Base-by-base conservation (phyloP, 2,329 filamentous ascomycete genomes). In the Amauroascus verrucosus region DNA sequence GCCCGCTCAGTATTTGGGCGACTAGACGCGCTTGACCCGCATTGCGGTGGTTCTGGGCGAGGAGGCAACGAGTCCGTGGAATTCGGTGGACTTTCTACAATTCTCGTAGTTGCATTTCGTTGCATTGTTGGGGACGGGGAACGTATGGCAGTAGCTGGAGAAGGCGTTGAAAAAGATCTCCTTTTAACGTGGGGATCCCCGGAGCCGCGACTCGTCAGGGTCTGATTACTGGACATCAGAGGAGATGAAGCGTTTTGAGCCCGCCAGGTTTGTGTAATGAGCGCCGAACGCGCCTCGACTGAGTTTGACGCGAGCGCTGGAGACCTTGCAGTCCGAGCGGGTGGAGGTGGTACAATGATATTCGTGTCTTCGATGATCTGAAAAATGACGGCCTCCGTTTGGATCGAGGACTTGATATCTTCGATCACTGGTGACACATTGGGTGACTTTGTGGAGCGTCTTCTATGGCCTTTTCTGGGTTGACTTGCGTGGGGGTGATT, bases 321-420 rank as follows among this genome's bases (percentile, higher is more conserved):
- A 20, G 40, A 33, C 13, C 16, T 35, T 9, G 33, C 18, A 9
- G 58, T 26, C 51, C 62, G 56, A 9, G 60, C 54, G 40, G 60
- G 57, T 30, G 62, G 62, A 1, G 63, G 62, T 3, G 64, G 60
- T 32, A 63, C 59, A 44, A 64, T 61, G 11, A 47, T 57, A 37
- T 65, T 63, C 2, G 66, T 67, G 43, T 69, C 66, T 54, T 71
- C 64, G 35, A 69, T 65, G 5, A 72, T 67, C 50, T 67, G 65
- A 45, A 70, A 59, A 16, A 71, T 60, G 44, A 71, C 63, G 3
- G 69, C 63, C 49, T 71, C 68, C 14, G 68, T 64, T 44, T 65
- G 62, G 18, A 56, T 52, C 4, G 61, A 48, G 4, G 58, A 48
- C 16, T 64, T 66, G 49, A 64, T 53, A 8, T 67, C 63, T 26